These are phyloP conservation scores for Fusarium sp. DNA, from an alignment of 2,329 filamentous ascomycete species.

Conservation along the genomic window DNA sequence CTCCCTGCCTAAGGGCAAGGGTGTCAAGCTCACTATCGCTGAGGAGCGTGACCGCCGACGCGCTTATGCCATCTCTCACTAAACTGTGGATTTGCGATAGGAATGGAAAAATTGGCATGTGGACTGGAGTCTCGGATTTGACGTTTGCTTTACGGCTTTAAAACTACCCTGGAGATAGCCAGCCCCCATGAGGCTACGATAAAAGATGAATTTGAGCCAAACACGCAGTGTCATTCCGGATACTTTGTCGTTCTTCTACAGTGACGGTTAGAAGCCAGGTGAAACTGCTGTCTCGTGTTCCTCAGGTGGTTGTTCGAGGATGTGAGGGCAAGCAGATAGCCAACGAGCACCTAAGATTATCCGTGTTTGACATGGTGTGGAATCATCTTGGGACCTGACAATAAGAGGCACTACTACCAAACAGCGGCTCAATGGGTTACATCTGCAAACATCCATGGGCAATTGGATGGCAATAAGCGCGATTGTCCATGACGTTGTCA, in stretches of 20 bases:
- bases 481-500: background rate
- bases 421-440: too few relatives aligned
- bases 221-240: slow-evolving; percentile 49
- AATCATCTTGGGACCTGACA: too few relatives aligned
- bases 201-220: slow-evolving; percentile 57
- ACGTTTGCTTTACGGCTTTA: slow-evolving; percentile 55
- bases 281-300: background rate
- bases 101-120: slow-evolving; percentile 55
- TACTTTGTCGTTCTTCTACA: background rate
- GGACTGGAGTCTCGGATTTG: slow-evolving; percentile 60
- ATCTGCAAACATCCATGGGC: too few relatives aligned
- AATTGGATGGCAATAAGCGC: too few relatives aligned
- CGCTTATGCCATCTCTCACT: slow-evolving; percentile 71
- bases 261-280: slow-evolving; percentile 12
- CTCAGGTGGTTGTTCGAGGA: background rate
- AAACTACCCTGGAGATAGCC: slow-evolving; percentile 55
- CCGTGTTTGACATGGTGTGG: too few relatives aligned
- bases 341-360: background rate
- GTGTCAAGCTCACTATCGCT: slow-evolving; percentile 99
- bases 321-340: background rate
- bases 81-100: slow-evolving; percentile 55
- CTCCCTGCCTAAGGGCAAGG: slow-evolving; percentile 99
- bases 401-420: too few relatives aligned
- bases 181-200: slow-evolving; percentile 54
- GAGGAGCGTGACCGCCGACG: slow-evolving; percentile 99